Evolutionary conservation across 2,329 filamentous ascomycete genomes (phyloP).

Genomic region (Plenodomus biglobosus): DNA sequence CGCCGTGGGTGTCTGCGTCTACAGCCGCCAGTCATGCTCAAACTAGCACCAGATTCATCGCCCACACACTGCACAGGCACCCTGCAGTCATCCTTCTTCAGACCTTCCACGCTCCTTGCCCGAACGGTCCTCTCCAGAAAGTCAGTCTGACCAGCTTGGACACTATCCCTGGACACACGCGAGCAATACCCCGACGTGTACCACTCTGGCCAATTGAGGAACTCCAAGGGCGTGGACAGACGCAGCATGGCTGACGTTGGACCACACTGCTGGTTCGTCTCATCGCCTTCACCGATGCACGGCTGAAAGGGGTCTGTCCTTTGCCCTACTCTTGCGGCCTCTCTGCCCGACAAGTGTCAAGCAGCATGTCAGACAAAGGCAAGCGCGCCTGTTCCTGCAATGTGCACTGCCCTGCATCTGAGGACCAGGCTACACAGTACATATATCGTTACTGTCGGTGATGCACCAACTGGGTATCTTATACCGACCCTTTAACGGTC

Average conservation of each 20-base stretch:
- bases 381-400: conserved; percentile 7
- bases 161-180: not conserved
- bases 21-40: conserved; percentile 11
- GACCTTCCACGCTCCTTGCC: not conserved
- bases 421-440: not conserved
- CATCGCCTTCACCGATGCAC: conserved; percentile 2
- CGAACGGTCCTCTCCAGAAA: not conserved
- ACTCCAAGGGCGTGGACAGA: not conserved
- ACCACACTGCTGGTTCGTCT: not conserved
- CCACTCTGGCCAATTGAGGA: not conserved
- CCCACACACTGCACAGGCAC: conserved; percentile 14
- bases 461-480: conserved; percentile 9
- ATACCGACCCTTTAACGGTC: conserved; percentile 5
- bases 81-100: conserved; percentile 13
- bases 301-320: not conserved
- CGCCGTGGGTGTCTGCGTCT: conserved; percentile 17
- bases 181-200: not conserved
- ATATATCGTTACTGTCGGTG: too few relatives aligned
- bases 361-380: conserved; percentile 2
- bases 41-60: conserved; percentile 14
- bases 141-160: not conserved
- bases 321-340: not conserved
- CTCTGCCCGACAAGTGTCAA: not conserved
- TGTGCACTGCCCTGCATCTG: conserved; percentile 6
- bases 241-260: not conserved